Evolutionary conservation across 306 rosid genomes (phyloP).

Genomic region (Hylodesmum podocarpum): DNA sequence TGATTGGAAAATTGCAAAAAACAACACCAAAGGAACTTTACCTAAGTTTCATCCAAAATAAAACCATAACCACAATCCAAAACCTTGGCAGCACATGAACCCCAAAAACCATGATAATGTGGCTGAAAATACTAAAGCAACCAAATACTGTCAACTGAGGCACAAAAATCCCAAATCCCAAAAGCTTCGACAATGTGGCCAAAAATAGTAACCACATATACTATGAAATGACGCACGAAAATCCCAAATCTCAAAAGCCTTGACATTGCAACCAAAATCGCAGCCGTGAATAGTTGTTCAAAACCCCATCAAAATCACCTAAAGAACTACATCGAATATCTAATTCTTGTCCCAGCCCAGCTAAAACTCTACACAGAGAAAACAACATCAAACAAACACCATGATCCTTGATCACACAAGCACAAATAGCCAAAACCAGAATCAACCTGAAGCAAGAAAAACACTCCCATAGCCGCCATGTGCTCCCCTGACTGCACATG

Average conservation of each 20-base stretch:
- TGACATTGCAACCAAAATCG: not conserved
- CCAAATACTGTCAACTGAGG: no score
- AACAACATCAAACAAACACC: no score
- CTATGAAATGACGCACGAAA: no score
- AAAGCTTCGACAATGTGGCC: no score
- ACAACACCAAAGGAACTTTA: not conserved
- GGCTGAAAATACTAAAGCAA: no score
- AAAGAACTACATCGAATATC: not conserved
- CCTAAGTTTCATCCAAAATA: not conserved
- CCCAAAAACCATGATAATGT: not conserved
- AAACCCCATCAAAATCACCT: not conserved
- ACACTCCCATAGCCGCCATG: conserved; percentile 99
- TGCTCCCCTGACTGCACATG: conserved; percentile 99
- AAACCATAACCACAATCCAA: not conserved
- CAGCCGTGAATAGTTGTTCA: not conserved
- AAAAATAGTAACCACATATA: no score
- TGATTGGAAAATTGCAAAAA: no score
- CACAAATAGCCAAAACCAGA: not conserved
- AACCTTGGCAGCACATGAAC: not conserved
- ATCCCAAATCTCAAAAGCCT: not conserved
- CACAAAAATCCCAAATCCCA: no score
- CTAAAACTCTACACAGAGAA: not conserved
- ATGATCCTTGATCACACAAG: no score
- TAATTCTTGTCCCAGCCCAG: not conserved
- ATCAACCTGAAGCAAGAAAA: conserved; percentile 93